Percentiles rank a stretch among this genome's conserved stretches.
Evolutionary conservation across 73 alveolate genomes (phyloP).

Genomic region (Tetrahymena malaccensis): DNA sequence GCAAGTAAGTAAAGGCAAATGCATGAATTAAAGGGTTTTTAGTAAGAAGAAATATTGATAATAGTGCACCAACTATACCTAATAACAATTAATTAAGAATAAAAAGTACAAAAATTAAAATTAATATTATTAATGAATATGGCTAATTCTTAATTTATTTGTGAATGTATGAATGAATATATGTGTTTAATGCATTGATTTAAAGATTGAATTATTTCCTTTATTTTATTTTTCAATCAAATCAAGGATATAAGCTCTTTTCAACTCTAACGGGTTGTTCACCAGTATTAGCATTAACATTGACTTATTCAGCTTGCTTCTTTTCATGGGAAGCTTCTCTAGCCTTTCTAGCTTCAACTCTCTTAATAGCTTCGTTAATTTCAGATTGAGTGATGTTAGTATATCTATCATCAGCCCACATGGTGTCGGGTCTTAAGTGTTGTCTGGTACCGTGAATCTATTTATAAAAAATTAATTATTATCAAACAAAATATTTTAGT

Average conservation of each 20-base stretch:
- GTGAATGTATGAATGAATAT: no score
- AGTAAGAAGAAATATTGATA: background rate
- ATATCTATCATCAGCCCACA: slow-evolving; percentile 48
- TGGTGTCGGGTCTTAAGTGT: slow-evolving; percentile 37
- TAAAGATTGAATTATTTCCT: background rate
- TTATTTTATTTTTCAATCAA: background rate
- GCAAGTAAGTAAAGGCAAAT: no score
- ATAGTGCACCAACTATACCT: background rate
- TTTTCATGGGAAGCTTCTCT: background rate
- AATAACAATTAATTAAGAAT: background rate
- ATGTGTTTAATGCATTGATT: background rate
- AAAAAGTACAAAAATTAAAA: background rate
- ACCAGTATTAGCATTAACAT: background rate
- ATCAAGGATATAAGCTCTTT: background rate
- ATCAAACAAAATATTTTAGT: background rate
- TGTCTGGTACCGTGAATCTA: slow-evolving; percentile 26
- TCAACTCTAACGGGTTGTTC: background rate
- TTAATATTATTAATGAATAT: no score
- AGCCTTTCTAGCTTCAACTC: slow-evolving; percentile 39
- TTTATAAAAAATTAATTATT: background rate
- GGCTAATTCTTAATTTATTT: background rate
- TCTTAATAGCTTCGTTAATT: slow-evolving; percentile 33
- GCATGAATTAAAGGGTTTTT: background rate
- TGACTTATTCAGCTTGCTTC: background rate
- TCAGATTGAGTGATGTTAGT: slow-evolving; percentile 24